These are phyloP conservation scores for Crotalaria pallida DNA, from an alignment of 306 rosid genomes.

Conservation along the genomic window DNA sequence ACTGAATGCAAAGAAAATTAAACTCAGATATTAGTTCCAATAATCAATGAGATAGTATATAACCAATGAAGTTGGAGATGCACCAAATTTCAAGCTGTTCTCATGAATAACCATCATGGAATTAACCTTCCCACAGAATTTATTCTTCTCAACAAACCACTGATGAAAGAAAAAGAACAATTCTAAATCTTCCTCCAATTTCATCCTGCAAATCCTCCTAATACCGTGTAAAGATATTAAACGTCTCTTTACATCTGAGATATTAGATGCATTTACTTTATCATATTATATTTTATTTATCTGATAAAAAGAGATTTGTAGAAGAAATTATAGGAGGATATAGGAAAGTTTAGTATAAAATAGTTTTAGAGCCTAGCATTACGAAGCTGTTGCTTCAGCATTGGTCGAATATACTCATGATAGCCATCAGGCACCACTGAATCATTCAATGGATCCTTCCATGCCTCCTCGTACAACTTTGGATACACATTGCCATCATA, in stretches of 20 bases:
- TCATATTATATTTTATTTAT: too few species aligned
- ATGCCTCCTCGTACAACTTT: constrained; percentile 84
- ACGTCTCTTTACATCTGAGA: too few species aligned
- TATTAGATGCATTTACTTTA: too few species aligned
- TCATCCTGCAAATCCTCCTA: too few species aligned
- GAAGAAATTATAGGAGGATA: too few species aligned
- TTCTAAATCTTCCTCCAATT: too few species aligned
- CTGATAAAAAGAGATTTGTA: too few species aligned
- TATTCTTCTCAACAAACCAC: too few species aligned
- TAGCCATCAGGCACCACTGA: constrained; percentile 83
- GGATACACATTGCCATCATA: constrained; percentile 91
- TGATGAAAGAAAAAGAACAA: too few species aligned
- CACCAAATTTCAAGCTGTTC: background rate
- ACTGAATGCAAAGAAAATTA: background rate
- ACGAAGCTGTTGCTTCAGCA: constrained; percentile 89
- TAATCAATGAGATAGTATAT: too few species aligned
- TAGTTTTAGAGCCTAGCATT: constrained; percentile 71
- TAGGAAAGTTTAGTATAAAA: too few species aligned
- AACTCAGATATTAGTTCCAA: background rate
- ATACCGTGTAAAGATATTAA: too few species aligned
- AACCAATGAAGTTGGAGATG: background rate
- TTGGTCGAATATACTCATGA: constrained; percentile 67
- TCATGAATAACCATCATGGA: background rate
- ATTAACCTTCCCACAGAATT: background rate
- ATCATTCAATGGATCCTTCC: constrained; percentile 96